Base-by-base conservation (phyloP, 768 basidiomycete genomes). In the Auricularia sp. region DNA sequence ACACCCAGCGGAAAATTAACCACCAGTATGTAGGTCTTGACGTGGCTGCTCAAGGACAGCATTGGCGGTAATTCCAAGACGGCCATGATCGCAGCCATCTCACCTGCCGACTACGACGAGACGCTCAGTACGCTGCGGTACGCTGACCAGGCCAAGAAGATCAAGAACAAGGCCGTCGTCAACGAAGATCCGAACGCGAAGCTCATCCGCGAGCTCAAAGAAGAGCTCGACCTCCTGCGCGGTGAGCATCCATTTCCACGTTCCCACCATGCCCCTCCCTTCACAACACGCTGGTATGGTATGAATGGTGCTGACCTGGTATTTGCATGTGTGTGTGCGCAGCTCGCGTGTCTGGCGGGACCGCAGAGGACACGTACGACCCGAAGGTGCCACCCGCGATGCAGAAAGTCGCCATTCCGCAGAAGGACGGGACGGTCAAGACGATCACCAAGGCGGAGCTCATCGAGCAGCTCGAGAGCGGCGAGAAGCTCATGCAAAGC, bases 101-200 rank as follows among this genome's bases (percentile, higher is more conserved):
- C 93, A 56, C 95, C 94, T n/a, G 95, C 94, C 58, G 94, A 98
- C 77, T 98, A 98, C 72, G 96, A 98, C 68, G 96, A 98, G 75
- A 98, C 96, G 16, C 79, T 98, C 66, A 93, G 93, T 76, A 98
- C 96, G 2, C 79, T 99, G 65, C 90, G 97, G 4, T 98, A 99
- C 76, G 97, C 97, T 69, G 94, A 97, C 81, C 93, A 93, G 74
- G 95, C 96, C 39, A 99, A 99, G 88, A 96, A 96, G 87, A 99
- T 99, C 78, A 98, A 95, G 87, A 99, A 98, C 77, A 96, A 98
- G 79, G 96, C 97, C 16, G 86, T 98, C 65, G 91, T 99, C 68
- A 99, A 99, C 77, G 97, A 99, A 78, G 97, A 99, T 83, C 97
- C 97, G 36, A 99, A 98, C 71, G 96, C 96, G 72, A 98, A 93